phyloP scores from a whole-genome alignment of 768 basidiomycete species.

The Boletus rubroflammeus region DNA sequence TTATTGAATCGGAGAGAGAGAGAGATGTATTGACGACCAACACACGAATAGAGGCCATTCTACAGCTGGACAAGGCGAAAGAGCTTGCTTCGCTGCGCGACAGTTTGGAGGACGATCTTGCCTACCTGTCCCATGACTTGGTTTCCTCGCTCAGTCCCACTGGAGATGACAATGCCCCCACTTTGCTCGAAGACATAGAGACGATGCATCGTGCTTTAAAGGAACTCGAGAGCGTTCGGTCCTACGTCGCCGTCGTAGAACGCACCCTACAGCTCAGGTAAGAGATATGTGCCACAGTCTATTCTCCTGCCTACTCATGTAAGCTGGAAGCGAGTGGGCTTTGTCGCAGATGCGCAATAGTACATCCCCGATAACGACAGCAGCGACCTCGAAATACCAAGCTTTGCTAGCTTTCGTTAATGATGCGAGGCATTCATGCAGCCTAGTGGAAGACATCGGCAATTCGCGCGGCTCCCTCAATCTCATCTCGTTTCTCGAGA shows the following conservation, averaged over 20 bases:
- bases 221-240: slow-evolving; percentile 70
- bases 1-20: slow-evolving; percentile 47
- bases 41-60: slow-evolving; percentile 45
- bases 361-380: slow-evolving; percentile 38
- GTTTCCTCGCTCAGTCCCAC: slow-evolving; percentile 47
- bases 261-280: slow-evolving; percentile 72
- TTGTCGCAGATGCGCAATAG: slow-evolving; percentile 46
- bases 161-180: slow-evolving; percentile 48
- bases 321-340: slow-evolving; percentile 50
- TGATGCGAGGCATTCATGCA: slow-evolving; percentile 44
- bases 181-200: slow-evolving; percentile 81
- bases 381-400: slow-evolving; percentile 55
- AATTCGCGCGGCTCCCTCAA: slow-evolving; percentile 50
- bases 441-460: slow-evolving; percentile 41
- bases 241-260: slow-evolving; percentile 74
- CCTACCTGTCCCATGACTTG: slow-evolving; percentile 61
- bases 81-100: slow-evolving; percentile 75
- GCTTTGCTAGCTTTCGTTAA: slow-evolving; percentile 58
- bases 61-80: slow-evolving; percentile 60
- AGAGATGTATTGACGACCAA: slow-evolving; percentile 46
- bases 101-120: slow-evolving; percentile 72
- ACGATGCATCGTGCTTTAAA: slow-evolving; percentile 70
- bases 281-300: slow-evolving; percentile 13
- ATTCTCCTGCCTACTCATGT: slow-evolving; percentile 5
- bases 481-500: slow-evolving; percentile 58